These are phyloP conservation scores for Hypomontagnella submonticulosa DNA, from an alignment of 495 filamentous ascomycete genomes.

Conservation along the genomic window DNA sequence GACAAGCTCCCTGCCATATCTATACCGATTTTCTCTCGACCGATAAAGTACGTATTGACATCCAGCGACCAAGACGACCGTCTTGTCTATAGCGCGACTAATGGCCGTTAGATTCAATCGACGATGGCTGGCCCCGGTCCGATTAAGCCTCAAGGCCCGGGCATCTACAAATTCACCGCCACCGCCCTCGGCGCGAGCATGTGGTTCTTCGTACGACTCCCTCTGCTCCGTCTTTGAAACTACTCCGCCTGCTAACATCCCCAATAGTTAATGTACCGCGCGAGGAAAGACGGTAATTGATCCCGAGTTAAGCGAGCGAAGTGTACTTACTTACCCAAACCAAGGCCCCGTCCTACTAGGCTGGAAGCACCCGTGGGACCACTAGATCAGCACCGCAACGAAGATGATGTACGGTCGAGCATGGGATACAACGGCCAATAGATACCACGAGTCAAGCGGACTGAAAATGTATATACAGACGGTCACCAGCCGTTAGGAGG, in stretches of 20 bases:
- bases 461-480: constrained; percentile 24
- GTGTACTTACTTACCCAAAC: constrained; percentile 40
- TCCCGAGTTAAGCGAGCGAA: constrained; percentile 12
- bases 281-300: constrained; percentile 83
- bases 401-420: constrained; percentile 5
- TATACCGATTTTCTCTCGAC: constrained; percentile 6
- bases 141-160: constrained; percentile 69
- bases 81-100: not conserved
- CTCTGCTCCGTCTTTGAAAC: not conserved
- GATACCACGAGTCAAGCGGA: not conserved
- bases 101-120: constrained; percentile 23
- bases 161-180: constrained; percentile 83
- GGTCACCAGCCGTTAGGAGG: constrained; percentile 1
- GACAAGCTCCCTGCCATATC: constrained; percentile 1
- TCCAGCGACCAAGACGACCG: not conserved
- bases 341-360: constrained; percentile 80
- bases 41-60: not conserved
- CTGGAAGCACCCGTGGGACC: constrained; percentile 99
- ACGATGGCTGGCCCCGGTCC: constrained; percentile 42
- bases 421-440: constrained; percentile 14
- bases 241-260: constrained; percentile 8
- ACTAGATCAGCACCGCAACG: constrained; percentile 66
- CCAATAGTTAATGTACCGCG: constrained; percentile 87
- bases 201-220: constrained; percentile 93
- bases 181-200: constrained; percentile 92